Conservation (phyloP, 106 monocot species). For the Vanilla planifolia region DNA sequence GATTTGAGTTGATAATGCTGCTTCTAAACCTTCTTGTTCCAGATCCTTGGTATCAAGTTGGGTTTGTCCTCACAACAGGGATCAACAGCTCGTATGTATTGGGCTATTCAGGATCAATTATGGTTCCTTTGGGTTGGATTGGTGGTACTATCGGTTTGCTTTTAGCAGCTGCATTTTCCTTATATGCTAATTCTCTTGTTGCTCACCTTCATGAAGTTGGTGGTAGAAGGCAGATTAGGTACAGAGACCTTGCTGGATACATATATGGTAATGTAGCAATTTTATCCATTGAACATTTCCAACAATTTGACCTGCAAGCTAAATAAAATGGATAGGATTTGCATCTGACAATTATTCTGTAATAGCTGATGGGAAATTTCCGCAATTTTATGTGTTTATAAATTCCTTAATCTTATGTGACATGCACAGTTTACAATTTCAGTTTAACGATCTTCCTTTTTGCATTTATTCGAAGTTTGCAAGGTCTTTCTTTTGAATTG, state of each 20-base stretch:
- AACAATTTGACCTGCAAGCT: background rate
- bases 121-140: constrained; percentile 82
- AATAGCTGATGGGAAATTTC: background rate
- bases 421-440: no score
- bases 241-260: constrained; percentile 87
- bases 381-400: no score
- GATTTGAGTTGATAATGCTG: no score
- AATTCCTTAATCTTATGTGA: no score
- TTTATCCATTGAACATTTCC: background rate
- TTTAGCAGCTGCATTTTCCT: constrained; percentile 66
- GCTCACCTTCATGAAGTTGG: constrained; percentile 81
- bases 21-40: no score
- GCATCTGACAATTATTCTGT: background rate
- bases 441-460: no score
- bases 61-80: constrained; percentile 76
- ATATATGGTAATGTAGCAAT: constrained; percentile 53
- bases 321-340: background rate
- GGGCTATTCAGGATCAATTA: constrained; percentile 78
- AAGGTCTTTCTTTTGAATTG: background rate
- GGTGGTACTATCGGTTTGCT: constrained; percentile 51
- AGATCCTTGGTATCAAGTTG: constrained; percentile 97
- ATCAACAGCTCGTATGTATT: constrained; percentile 88
- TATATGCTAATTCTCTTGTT: constrained; percentile 70
- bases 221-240: constrained; percentile 81
- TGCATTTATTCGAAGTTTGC: background rate